These are phyloP conservation scores for Zymoseptoria pseudotritici DNA, from an alignment of 2,329 filamentous ascomycete genomes.

Conservation along the genomic window DNA sequence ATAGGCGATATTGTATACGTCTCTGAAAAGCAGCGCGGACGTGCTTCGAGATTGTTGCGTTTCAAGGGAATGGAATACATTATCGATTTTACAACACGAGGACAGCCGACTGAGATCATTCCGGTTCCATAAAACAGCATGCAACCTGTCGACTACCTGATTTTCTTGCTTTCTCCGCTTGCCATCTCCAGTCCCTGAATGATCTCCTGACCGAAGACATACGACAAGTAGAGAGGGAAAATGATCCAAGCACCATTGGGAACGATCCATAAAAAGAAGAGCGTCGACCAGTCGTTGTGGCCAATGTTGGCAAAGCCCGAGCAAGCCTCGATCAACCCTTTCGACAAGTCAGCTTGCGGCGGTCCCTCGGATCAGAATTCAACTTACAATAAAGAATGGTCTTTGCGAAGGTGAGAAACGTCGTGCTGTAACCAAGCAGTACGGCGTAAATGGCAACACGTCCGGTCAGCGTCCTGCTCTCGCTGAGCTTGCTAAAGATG, in stretches of 20 bases:
- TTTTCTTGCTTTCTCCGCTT: slow-evolving; percentile 23
- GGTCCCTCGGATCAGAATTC: neutral
- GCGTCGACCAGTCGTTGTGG: slow-evolving; percentile 49
- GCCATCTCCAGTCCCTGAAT: slow-evolving; percentile 49
- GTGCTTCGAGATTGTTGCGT: neutral
- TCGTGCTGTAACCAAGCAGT: slow-evolving; percentile 51
- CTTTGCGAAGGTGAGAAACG: slow-evolving; percentile 60
- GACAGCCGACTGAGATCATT: neutral
- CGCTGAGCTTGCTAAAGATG: slow-evolving; percentile 40
- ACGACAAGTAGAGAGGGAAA: slow-evolving; percentile 55
- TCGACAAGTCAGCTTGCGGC: neutral
- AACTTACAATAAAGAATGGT: slow-evolving; percentile 55
- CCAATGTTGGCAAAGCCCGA: slow-evolving; percentile 54
- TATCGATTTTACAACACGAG: neutral
- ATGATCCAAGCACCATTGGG: slow-evolving; percentile 62
- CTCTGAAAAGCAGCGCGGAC: slow-evolving; percentile 4
- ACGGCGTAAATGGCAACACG: slow-evolving; percentile 48
- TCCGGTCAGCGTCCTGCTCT: slow-evolving; percentile 46
- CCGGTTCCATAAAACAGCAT: neutral
- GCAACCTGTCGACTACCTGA: slow-evolving; percentile 3
- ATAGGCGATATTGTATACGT: slow-evolving; percentile 11
- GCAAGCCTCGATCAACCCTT: slow-evolving; percentile 55
- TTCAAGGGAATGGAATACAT: no score
- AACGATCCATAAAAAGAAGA: slow-evolving; percentile 56
- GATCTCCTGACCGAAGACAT: slow-evolving; percentile 55